These are phyloP conservation scores for Pythium sp. DNA, from an alignment of 352 stramenopile genomes.

Conservation along the genomic window DNA sequence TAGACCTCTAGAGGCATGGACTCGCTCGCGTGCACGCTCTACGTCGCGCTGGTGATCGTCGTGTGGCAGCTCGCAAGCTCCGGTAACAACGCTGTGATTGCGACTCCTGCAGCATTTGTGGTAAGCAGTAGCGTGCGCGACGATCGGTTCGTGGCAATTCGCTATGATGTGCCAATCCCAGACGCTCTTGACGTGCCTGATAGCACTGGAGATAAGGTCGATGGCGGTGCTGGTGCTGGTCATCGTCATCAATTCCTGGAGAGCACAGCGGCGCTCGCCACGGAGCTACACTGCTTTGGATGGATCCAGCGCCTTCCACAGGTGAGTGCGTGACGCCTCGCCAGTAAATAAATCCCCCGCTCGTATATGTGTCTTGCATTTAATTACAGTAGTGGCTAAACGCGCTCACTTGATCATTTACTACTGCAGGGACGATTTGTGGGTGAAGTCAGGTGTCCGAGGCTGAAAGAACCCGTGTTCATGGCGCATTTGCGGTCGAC, in stretches of 20 bases:
- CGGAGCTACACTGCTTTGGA: constrained; percentile 5
- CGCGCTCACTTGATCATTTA: too few relatives aligned
- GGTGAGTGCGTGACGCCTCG: background rate
- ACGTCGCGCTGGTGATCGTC: constrained; percentile 1
- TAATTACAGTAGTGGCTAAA: too few relatives aligned
- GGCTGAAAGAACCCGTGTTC: background rate
- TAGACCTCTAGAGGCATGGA: background rate
- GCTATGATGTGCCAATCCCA: background rate
- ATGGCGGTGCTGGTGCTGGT: too few relatives aligned
- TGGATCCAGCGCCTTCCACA: constrained; percentile 1
- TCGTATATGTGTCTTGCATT: too few relatives aligned
- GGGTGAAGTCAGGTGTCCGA: constrained; percentile 1
- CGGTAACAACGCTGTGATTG: too few relatives aligned
- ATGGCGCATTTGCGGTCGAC: background rate
- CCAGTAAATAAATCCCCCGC: background rate
- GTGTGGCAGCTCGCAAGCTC: constrained; percentile 6
- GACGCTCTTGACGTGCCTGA: background rate
- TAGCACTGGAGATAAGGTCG: background rate
- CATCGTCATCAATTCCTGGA: background rate
- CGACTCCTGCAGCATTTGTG: background rate
- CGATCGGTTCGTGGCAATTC: constrained; percentile 5
- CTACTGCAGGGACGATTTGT: background rate
- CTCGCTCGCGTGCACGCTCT: background rate
- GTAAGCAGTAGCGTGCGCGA: background rate
- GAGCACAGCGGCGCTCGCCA: background rate